phyloP scores from a whole-genome alignment of 2,329 filamentous ascomycete species.

The Plenodomus biglobosus region DNA sequence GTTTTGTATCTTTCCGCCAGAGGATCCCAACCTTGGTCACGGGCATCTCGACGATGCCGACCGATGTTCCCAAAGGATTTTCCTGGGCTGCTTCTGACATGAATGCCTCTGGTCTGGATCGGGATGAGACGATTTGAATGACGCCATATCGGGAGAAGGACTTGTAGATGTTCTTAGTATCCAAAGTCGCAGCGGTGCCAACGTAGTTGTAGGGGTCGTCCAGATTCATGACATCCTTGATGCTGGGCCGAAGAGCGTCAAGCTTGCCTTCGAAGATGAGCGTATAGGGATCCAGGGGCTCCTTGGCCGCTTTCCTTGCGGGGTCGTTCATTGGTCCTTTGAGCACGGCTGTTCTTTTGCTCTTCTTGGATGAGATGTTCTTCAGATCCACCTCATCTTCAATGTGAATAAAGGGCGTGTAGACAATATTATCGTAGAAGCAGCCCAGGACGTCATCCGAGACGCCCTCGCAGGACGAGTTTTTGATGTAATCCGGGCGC shows the following conservation, averaged over 20 bases:
- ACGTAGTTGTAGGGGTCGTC: constrained; percentile 91
- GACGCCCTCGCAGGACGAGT: constrained; percentile 88
- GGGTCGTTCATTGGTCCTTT: constrained; percentile 65
- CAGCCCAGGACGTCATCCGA: constrained; percentile 90
- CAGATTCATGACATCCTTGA: constrained; percentile 88
- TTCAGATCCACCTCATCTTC: constrained; percentile 86
- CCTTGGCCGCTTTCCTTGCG: constrained; percentile 66
- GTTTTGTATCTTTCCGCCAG: constrained; percentile 93
- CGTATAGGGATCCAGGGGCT: constrained; percentile 93
- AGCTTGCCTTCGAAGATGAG: constrained; percentile 89
- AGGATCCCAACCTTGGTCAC: constrained; percentile 93
- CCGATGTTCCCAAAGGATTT: constrained; percentile 77
- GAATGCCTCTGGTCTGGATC: constrained; percentile 92
- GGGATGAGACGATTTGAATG: constrained; percentile 89
- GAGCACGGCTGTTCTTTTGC: constrained; percentile 63
- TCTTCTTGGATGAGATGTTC: constrained; percentile 69
- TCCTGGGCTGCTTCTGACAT: constrained; percentile 82
- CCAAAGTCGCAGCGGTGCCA: constrained; percentile 72
- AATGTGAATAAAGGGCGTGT: constrained; percentile 97
- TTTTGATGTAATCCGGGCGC: constrained; percentile 91
- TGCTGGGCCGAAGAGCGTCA: constrained; percentile 76
- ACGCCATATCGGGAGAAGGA: constrained; percentile 91
- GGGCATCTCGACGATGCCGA: constrained; percentile 94
- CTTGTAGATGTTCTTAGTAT: constrained; percentile 79
- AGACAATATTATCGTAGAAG: constrained; percentile 98